Base-by-base conservation (phyloP, 2,329 filamentous ascomycete species). In the Aspergillus aculeatus region DNA sequence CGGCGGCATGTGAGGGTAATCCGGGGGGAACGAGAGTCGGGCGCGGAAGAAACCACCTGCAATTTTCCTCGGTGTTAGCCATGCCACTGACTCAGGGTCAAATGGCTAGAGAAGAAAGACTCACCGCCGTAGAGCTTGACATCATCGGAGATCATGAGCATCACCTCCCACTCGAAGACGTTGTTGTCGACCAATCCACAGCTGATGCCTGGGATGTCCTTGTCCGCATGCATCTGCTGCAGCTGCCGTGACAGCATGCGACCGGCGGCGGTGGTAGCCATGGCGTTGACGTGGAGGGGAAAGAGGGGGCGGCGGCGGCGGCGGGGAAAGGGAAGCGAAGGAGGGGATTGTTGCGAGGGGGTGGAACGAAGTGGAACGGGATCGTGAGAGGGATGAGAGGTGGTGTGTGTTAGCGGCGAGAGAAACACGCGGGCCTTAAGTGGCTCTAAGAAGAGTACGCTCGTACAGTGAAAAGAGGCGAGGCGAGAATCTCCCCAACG, bases 101-200 rank as follows among this genome's bases (percentile, higher is more conserved):
- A 23, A 23, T 5, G 23, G 4, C 23, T 4, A 23, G 23, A 23
- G 4, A 23, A 23, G 29, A 24, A 6, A 32, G 29, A 78, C 85
- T 60, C 79, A 94, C 93, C 93, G 70, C 93, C 93, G 70, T 97
- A 97, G 77, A 91, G 90, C 78, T 93, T 94, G 78, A 90, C 93
- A 73, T 96, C 92, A 69, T 97, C 93, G 63, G 87, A 92, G 66
- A 98, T 94, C 94, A 99, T 98, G 62, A 99, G 86, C 90, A 97
- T 96, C 21, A 98, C 92, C 77, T 98, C 93, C 95, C 95, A 99
- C 80, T 96, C 90, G 67, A 97, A 97, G 10, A 98, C 87, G 74
- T 96, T 89, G 75, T 90, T 90, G 70, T 89, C 87, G 55, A 93
- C 87, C 48, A 99, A 81, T 0, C 95, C 95, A 70, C 92, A 96